Percentiles rank a stretch among this genome's conserved stretches.
Conservation (phyloP, 768 basidiomycete species). For the Pleurotus tuber-regium region DNA sequence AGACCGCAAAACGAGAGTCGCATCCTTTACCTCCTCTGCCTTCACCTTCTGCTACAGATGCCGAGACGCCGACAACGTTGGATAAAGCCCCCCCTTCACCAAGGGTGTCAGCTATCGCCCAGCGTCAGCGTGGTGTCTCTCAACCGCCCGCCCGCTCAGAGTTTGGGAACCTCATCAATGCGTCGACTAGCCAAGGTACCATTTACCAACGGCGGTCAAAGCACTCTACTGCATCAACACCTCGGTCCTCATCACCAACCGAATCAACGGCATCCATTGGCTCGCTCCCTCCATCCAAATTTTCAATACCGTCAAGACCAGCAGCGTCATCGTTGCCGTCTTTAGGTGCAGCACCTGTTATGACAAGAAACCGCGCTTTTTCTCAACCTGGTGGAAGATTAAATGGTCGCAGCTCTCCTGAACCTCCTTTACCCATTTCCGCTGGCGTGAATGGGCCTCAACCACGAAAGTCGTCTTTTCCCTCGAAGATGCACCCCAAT, state of each 20-base stretch:
- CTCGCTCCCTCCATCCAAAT: conserved; percentile 27
- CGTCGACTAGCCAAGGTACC: conserved; percentile 58
- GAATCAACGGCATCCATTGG: conserved; percentile 44
- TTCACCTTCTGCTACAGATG: conserved; percentile 33
- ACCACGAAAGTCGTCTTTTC: conserved; percentile 59
- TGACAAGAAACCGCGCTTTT: conserved; percentile 56
- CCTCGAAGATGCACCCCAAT: conserved; percentile 55
- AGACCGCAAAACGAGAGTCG: conserved; percentile 45
- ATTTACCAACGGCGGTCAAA: conserved; percentile 70
- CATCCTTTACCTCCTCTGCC: conserved; percentile 71
- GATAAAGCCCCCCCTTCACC: conserved; percentile 50
- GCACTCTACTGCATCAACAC: conserved; percentile 44
- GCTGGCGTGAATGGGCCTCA: conserved; percentile 33
- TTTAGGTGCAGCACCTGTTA: conserved; percentile 26
- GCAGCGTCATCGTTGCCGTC: conserved; percentile 39
- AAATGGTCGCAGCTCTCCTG: conserved; percentile 50
- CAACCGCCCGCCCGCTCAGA: conserved; percentile 41
- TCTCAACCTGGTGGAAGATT: conserved; percentile 74
- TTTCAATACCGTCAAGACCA: conserved; percentile 24
- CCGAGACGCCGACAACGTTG: conserved; percentile 26
- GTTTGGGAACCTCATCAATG: conserved; percentile 45
- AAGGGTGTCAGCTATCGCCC: conserved; percentile 36
- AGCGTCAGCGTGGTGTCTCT: conserved; percentile 60
- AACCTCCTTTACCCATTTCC: conserved; percentile 49
- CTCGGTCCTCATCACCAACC: conserved; percentile 55